Base-by-base conservation (phyloP, 2,329 filamentous ascomycete species). In the Neofusicoccum umdonicola region DNA sequence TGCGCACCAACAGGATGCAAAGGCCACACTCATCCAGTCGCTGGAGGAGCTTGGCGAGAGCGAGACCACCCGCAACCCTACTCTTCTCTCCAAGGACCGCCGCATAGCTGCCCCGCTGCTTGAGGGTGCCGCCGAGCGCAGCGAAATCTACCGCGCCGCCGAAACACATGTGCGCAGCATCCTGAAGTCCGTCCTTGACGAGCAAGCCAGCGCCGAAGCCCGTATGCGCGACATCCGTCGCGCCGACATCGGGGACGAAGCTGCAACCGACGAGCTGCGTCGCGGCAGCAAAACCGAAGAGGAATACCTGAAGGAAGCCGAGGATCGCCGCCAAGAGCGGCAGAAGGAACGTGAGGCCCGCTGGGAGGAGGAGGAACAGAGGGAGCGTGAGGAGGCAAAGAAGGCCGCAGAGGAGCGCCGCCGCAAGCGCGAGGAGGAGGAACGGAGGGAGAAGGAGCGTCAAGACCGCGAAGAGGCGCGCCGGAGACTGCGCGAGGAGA, bases 91-190 rank as follows among this genome's bases (percentile, higher is more conserved):
- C 15, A 85, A 92, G 58, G 90, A 93, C 71, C 88, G 89, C 17
- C 83, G 86, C 65, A 91, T 93, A 73, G 89, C 90, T 3, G 87
- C 88, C 1, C 87, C 90, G 0, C 83, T 96, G 4, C 88, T 93
- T 45, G 90, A 93, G 74, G 91, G 91, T 64, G 90, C 90, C 0
- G 85, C 92, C 17, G 90, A 93, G 71, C 87, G 91, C 66, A 89
- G 87, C 19, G 89, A 90, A 31, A 87, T 93, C 34, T 95, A 94
- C 71, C 86, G 89, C 66, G 86, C 86, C 69, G 90, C 89, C 0
- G 87, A 91, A 70, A 82, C 84, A 7, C 85, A 88, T 57, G 87
- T 93, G 56, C 85, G 88, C 66, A 80, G 84, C 34, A 81, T 92
- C 66, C 90, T 94, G 65, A 87, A 91, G 71, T 78, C 83, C 65